Conservation (phyloP, 2,329 filamentous ascomycete species). For the Pseudocercospora musae region DNA sequence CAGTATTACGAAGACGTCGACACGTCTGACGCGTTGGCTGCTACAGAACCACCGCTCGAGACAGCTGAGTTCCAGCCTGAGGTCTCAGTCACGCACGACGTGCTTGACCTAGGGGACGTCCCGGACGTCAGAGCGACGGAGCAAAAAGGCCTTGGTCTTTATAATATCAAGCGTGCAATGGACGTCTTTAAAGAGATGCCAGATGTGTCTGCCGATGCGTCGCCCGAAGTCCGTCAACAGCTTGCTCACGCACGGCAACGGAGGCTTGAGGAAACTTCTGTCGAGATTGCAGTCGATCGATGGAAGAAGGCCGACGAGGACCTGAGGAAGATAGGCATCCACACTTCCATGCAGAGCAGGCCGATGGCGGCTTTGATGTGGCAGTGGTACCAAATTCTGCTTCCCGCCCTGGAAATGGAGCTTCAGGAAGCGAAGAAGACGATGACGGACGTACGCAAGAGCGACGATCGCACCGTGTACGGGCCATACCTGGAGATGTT, state of each 20-base stretch:
- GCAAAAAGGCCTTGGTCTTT: conserved; percentile 30
- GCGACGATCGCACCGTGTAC: conserved; percentile 67
- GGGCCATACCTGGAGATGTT: conserved; percentile 72
- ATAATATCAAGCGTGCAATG: conserved; percentile 28
- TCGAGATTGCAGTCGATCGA: conserved; percentile 69
- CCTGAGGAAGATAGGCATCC: conserved; percentile 67
- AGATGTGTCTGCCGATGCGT: conserved; percentile 22
- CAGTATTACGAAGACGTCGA: conserved; percentile 25
- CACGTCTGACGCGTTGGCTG: background rate
- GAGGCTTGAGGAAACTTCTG: conserved; percentile 69
- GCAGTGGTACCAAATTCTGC: conserved; percentile 70
- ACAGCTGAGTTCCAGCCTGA: background rate
- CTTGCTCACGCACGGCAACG: conserved; percentile 30
- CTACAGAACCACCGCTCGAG: background rate
- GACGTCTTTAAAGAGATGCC: conserved; percentile 23
- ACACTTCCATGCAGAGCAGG: conserved; percentile 57
- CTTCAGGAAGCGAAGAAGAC: conserved; percentile 43
- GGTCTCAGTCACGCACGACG: conserved; percentile 8
- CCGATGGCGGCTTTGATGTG: conserved; percentile 67
- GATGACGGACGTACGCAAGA: conserved; percentile 33
- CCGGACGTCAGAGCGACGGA: conserved; percentile 26
- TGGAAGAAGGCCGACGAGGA: conserved; percentile 74
- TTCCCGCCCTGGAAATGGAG: conserved; percentile 64
- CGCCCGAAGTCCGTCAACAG: conserved; percentile 25
- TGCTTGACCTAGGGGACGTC: conserved; percentile 19